Percentiles rank a stretch among this genome's conserved stretches.
Conservation (phyloP, 2,329 filamentous ascomycete genomes). For the Neonectria magnoliae region DNA sequence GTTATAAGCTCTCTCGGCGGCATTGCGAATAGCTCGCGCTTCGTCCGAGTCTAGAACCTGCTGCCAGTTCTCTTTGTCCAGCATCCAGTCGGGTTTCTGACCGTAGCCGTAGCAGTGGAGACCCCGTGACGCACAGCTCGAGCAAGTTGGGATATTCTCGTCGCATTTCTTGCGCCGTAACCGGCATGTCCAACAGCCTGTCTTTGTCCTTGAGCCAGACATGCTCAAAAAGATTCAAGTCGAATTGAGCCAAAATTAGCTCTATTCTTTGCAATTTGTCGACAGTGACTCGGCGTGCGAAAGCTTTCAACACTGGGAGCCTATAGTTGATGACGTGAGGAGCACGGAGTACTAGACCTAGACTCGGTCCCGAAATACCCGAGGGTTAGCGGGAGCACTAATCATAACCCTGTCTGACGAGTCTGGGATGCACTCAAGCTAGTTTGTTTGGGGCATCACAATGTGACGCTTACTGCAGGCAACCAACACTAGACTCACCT, state of each 20-base stretch:
- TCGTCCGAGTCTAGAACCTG: constrained; percentile 15
- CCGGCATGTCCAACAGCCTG: constrained; percentile 21
- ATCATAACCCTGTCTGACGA: neutral
- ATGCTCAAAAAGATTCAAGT: neutral
- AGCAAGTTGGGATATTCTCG: constrained; percentile 12
- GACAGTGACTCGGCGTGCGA: neutral
- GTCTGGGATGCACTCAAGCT: neutral
- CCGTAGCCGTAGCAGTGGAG: constrained; percentile 12
- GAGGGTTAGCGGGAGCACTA: neutral
- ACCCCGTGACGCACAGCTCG: constrained; percentile 3
- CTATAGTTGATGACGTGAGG: too few species aligned
- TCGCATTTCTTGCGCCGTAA: constrained; percentile 23
- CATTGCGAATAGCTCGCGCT: constrained; percentile 6
- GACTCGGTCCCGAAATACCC: too few species aligned
- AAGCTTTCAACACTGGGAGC: neutral
- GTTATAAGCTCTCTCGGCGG: constrained; percentile 10
- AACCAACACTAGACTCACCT: neutral
- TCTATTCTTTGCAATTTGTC: neutral
- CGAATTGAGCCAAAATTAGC: too few species aligned
- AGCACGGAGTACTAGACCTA: too few species aligned
- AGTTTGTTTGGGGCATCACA: too few species aligned
- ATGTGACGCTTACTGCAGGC: too few species aligned
- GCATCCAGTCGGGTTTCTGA: constrained; percentile 16
- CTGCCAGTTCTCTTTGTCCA: constrained; percentile 18
- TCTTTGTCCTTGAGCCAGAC: constrained; percentile 21